These are phyloP conservation scores for Vitis amurensis DNA, from an alignment of 164 flowering plant species.

Conservation along the genomic window DNA sequence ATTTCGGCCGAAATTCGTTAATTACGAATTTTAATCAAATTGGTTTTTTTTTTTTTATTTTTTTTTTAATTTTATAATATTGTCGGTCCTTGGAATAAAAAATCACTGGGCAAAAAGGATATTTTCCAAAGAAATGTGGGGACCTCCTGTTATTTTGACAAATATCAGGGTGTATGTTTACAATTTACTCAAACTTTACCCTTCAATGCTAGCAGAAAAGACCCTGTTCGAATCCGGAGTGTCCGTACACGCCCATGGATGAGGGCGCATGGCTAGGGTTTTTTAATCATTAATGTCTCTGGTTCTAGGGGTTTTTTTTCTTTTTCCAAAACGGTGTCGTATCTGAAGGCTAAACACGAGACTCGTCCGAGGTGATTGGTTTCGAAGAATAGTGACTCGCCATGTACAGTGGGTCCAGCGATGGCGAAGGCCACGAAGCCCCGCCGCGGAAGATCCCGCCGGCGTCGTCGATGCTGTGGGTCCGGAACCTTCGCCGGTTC, in stretches of 20 bases:
- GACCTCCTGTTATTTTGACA: no score
- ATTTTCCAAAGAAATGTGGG: no score
- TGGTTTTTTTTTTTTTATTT: no score
- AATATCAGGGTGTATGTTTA: no score
- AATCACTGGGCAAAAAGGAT: no score
- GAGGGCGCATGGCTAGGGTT: constrained; percentile 3
- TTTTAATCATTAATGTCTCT: background rate
- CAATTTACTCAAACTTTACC: no score
- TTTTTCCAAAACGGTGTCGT: background rate
- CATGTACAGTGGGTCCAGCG: constrained; percentile 90
- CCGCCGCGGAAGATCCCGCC: constrained; percentile 72
- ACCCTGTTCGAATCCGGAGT: no score
- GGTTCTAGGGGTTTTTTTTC: background rate
- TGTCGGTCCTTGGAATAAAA: no score
- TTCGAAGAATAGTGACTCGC: background rate
- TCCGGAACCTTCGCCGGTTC: constrained; percentile 81
- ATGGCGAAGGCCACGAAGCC: constrained; percentile 73
- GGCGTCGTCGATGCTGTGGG: constrained; percentile 92
- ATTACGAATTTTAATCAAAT: no score
- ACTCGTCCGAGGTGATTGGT: constrained; percentile 1
- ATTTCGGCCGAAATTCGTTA: no score
- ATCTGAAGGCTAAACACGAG: background rate
- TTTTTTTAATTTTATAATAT: no score
- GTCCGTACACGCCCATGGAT: background rate
- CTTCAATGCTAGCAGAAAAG: no score